A percentile compares a stretch with the other conserved stretches of the same genome.
phyloP scores from a whole-genome alignment of 345 rosid genomes.

The Lepidium sativum region DNA sequence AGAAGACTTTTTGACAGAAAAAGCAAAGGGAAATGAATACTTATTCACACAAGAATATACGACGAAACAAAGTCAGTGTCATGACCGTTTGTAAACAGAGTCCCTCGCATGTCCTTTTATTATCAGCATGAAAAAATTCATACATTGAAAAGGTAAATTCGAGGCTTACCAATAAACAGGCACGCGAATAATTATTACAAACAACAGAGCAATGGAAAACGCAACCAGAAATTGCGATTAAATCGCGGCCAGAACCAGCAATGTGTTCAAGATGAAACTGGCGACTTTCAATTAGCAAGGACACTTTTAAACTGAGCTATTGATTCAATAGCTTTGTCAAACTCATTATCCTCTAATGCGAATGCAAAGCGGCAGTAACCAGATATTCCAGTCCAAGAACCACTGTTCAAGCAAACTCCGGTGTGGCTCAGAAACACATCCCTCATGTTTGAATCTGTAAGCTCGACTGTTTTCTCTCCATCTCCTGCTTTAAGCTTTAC shows the following conservation, averaged over 20 bases:
- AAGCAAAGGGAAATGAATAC: too few species aligned
- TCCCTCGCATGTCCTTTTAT: neutral
- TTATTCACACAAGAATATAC: neutral
- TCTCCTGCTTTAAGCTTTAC: conserved; percentile 31
- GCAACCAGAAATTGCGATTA: neutral
- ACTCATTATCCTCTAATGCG: conserved; percentile 63
- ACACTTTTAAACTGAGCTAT: conserved; percentile 45
- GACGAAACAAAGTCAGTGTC: neutral
- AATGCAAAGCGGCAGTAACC: conserved; percentile 86
- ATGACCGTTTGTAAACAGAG: neutral
- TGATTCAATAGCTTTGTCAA: conserved; percentile 64
- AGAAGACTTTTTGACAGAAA: too few species aligned
- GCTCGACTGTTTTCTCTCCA: conserved; percentile 41
- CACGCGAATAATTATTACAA: conserved; percentile 2
- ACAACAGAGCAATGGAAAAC: neutral
- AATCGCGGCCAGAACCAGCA: neutral
- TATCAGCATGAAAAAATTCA: conserved; percentile 1
- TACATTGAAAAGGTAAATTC: neutral
- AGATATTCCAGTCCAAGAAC: conserved; percentile 79
- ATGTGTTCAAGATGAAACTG: neutral
- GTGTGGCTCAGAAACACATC: conserved; percentile 58
- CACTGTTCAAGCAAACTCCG: conserved; percentile 77
- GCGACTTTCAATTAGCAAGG: conserved; percentile 8
- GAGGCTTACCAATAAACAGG: neutral
- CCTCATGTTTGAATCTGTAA: conserved; percentile 57